Evolutionary conservation across 768 basidiomycete genomes (phyloP).

Genomic region (Podaxis mareebaensis): DNA sequence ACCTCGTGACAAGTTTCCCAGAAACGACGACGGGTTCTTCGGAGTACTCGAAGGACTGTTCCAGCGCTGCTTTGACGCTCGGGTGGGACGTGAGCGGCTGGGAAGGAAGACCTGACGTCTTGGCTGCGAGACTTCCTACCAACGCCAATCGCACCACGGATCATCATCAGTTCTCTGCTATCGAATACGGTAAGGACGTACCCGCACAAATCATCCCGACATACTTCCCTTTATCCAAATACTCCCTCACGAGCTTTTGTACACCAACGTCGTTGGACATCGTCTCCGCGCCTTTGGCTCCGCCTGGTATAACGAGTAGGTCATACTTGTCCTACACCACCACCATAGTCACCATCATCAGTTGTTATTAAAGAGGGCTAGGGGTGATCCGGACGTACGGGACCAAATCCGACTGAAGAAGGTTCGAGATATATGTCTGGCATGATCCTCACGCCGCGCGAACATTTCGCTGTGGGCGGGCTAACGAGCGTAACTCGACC

Average conservation of each 20-base stretch:
- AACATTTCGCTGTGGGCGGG: conserved; percentile 59
- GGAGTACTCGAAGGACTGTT: conserved; percentile 63
- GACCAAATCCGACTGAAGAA: conserved; percentile 36
- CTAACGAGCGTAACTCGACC: conserved; percentile 21
- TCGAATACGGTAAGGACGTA: conserved; percentile 25
- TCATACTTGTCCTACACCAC: conserved; percentile 60
- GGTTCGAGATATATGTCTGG: conserved; percentile 60
- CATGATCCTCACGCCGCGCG: conserved; percentile 71
- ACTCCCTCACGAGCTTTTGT: conserved; percentile 62
- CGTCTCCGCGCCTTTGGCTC: conserved; percentile 75
- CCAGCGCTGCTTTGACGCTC: conserved; percentile 60
- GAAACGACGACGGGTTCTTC: conserved; percentile 77
- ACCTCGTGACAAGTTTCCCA: conserved; percentile 78
- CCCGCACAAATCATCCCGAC: conserved; percentile 90
- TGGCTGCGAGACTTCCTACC: conserved; percentile 69
- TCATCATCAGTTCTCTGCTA: neutral
- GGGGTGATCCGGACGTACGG: conserved; percentile 35
- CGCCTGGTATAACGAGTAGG: conserved; percentile 74
- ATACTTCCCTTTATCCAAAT: conserved; percentile 51
- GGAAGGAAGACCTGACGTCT: conserved; percentile 55
- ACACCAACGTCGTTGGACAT: conserved; percentile 60
- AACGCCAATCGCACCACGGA: neutral
- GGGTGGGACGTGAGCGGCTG: conserved; percentile 82
- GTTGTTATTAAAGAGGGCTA: neutral
- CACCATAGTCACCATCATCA: neutral